phyloP scores from a whole-genome alignment of 2,329 filamentous ascomycete species.

The Xylaria digitata region DNA sequence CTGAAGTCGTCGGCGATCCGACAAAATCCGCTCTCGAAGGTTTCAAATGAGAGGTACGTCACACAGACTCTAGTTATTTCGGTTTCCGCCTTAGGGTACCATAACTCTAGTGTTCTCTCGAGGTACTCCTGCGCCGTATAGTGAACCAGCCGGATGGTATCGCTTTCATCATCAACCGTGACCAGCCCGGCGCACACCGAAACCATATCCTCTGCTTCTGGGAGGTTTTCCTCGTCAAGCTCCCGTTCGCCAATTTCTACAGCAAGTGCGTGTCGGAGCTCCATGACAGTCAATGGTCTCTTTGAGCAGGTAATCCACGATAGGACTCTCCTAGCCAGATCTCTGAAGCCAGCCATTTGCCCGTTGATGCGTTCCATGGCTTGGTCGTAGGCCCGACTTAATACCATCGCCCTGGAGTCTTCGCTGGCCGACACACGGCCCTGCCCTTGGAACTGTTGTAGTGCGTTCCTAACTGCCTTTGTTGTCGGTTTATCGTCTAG shows the following conservation, averaged over 20 bases:
- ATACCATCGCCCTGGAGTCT: too few relatives aligned
- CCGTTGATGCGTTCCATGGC: too few relatives aligned
- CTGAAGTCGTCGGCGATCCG: neutral
- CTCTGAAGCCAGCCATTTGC: too few relatives aligned
- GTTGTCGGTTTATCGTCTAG: too few relatives aligned
- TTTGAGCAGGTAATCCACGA: slow-evolving; percentile 56
- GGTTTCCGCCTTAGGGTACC: too few relatives aligned
- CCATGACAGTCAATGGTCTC: slow-evolving; percentile 49
- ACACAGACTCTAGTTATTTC: neutral
- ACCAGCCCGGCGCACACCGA: slow-evolving; percentile 57
- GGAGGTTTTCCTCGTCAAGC: slow-evolving; percentile 53
- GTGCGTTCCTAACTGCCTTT: too few relatives aligned
- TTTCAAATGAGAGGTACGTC: slow-evolving; percentile 23
- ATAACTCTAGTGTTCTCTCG: slow-evolving; percentile 40
- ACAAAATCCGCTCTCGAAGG: slow-evolving; percentile 8
- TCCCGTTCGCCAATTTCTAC: slow-evolving; percentile 45
- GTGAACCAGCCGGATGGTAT: slow-evolving; percentile 57
- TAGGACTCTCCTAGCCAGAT: slow-evolving; percentile 54
- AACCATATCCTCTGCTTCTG: slow-evolving; percentile 50
- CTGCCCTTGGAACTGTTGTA: too few relatives aligned
- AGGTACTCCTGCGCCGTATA: slow-evolving; percentile 61
- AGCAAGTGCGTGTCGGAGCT: slow-evolving; percentile 58
- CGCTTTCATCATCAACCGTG: slow-evolving; percentile 53
- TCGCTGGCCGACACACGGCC: too few relatives aligned
- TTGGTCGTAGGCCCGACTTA: too few relatives aligned